A percentile compares a stretch with the other conserved stretches of the same genome.
These are phyloP conservation scores for Hypoxylon crocopeplum DNA, from an alignment of 495 filamentous ascomycete genomes.

Conservation along the genomic window DNA sequence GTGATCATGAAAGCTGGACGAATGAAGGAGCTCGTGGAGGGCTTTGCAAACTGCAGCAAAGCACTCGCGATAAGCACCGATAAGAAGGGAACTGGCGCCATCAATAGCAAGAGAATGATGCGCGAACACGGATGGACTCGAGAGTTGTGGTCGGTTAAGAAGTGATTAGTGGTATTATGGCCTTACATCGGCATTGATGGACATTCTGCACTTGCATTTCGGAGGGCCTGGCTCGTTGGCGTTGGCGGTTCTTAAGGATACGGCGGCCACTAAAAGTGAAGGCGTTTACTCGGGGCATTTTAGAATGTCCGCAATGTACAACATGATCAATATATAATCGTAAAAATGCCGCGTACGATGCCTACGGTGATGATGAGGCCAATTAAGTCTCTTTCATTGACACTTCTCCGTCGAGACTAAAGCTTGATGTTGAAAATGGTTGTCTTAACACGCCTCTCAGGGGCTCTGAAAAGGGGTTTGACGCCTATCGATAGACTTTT, in stretches of 20 bases:
- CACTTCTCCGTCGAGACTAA: background rate
- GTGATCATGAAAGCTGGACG: conserved; percentile 69
- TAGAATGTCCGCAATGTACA: conserved; percentile 15
- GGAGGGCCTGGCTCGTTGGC: conserved; percentile 14
- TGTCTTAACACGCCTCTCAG: too few species aligned
- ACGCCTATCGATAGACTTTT: too few species aligned
- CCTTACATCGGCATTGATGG: background rate
- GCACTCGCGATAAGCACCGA: conserved; percentile 70
- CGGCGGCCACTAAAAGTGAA: conserved; percentile 18
- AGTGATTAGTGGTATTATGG: conserved; percentile 7
- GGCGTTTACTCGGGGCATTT: conserved; percentile 27
- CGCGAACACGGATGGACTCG: conserved; percentile 59
- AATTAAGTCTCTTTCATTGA: too few species aligned
- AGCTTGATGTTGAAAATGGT: background rate
- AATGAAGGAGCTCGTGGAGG: conserved; percentile 80
- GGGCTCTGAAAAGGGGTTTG: too few species aligned
- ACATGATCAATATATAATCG: conserved; percentile 2
- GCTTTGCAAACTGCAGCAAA: conserved; percentile 75
- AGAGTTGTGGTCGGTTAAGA: conserved; percentile 59
- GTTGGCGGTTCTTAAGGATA: conserved; percentile 25
- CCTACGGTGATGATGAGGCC: too few species aligned
- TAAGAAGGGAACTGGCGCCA: conserved; percentile 46
- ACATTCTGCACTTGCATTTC: conserved; percentile 8
- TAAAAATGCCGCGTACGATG: too few species aligned
- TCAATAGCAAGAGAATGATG: conserved; percentile 60